phyloP scores from a whole-genome alignment of 2,329 filamentous ascomycete genomes.

The Fusarium odoratissimum region DNA sequence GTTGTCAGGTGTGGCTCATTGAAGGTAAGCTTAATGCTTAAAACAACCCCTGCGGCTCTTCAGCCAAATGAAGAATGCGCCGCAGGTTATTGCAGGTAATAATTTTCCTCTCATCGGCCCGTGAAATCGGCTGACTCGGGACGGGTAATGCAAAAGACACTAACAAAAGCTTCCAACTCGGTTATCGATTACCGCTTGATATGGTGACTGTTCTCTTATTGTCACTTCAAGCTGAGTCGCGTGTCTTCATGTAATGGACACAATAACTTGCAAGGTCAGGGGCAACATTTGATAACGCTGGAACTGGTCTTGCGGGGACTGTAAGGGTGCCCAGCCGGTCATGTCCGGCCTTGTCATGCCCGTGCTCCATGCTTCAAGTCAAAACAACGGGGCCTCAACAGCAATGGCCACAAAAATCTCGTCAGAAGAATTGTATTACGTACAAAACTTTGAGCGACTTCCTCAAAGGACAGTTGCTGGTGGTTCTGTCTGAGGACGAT shows the following conservation, averaged over 20 bases:
- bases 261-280: constrained; percentile 21
- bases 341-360: constrained; percentile 37
- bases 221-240: background rate
- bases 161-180: background rate
- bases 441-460: constrained; percentile 39
- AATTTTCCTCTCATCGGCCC: constrained; percentile 18
- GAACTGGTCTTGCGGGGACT: constrained; percentile 24
- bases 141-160: background rate
- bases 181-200: constrained; percentile 3
- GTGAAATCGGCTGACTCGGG: background rate
- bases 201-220: background rate
- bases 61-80: constrained; percentile 6
- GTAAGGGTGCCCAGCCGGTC: constrained; percentile 36
- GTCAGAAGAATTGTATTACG: constrained; percentile 38
- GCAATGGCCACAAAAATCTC: constrained; percentile 24
- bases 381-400: constrained; percentile 30
- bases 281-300: constrained; percentile 24
- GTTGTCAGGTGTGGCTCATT: constrained; percentile 2
- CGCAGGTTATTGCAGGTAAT: constrained; percentile 13
- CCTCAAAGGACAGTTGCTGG: constrained; percentile 16
- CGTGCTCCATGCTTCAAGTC: constrained; percentile 19
- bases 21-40: constrained; percentile 24
- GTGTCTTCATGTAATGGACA: background rate
- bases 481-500: constrained; percentile 23
- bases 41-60: constrained; percentile 8